Evolutionary conservation across 2,329 filamentous ascomycete species (phyloP).

Genomic region (Grosmannia clavigera): DNA sequence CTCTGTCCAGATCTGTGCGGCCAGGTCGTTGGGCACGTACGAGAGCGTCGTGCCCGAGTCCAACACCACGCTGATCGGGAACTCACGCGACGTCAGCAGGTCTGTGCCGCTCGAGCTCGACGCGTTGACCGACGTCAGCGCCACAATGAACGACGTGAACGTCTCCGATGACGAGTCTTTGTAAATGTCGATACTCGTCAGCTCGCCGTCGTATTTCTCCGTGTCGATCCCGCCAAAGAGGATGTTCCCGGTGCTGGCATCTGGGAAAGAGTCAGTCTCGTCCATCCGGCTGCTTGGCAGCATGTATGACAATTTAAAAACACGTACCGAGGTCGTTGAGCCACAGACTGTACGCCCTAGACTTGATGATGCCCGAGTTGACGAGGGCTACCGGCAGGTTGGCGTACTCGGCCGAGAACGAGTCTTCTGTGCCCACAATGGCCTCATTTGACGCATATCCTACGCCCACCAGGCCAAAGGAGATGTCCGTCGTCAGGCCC

Average conservation of each 20-base stretch:
- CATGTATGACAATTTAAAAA: background rate
- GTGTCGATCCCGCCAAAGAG: slow-evolving; percentile 75
- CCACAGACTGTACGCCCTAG: slow-evolving; percentile 61
- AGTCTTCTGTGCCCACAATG: slow-evolving; percentile 20
- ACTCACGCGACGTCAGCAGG: slow-evolving; percentile 26
- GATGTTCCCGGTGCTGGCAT: slow-evolving; percentile 54
- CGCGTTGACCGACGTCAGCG: slow-evolving; percentile 34
- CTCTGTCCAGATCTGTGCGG: slow-evolving; percentile 38
- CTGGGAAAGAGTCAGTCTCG: slow-evolving; percentile 13
- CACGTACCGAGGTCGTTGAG: slow-evolving; percentile 36
- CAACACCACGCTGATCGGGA: slow-evolving; percentile 49
- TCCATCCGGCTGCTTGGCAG: no score
- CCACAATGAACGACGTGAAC: slow-evolving; percentile 35
- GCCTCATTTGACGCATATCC: slow-evolving; percentile 46
- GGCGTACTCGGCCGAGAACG: slow-evolving; percentile 24
- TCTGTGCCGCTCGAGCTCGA: slow-evolving; percentile 37
- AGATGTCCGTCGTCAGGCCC: slow-evolving; percentile 38
- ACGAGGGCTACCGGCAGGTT: slow-evolving; percentile 56
- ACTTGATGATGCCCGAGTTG: slow-evolving; percentile 49
- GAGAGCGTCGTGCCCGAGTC: slow-evolving; percentile 66
- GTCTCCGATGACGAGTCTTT: slow-evolving; percentile 23
- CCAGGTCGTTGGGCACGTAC: slow-evolving; percentile 53
- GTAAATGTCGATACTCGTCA: slow-evolving; percentile 50
- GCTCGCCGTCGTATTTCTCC: slow-evolving; percentile 53
- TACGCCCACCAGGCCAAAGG: slow-evolving; percentile 46